Base-by-base conservation (phyloP, 345 rosid genomes). In the Chamaenerion angustifolium region DNA sequence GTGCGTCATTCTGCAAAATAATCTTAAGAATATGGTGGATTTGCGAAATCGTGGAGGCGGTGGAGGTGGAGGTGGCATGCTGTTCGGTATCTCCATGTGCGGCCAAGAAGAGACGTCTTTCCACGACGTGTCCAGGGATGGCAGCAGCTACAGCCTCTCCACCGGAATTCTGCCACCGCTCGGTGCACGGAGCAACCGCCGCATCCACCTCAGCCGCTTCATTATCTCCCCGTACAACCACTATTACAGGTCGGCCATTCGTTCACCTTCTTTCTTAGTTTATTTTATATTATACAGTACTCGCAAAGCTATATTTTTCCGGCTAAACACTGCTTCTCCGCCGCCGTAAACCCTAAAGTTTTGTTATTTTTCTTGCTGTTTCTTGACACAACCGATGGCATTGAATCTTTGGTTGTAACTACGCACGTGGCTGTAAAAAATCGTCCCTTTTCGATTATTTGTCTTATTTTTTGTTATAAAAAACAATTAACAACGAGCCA, bases 91-190 rank as follows among this genome's bases (percentile, higher is more conserved):
- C 17, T 57, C 82, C 4, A 56, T 75, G 0, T 75, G 87, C 44
- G 81, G 82, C 4, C 67, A 80, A 16, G 77, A 84, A 19, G 88
- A 82, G 76, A 3, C 37, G 8, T 31, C 37, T 8, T 42, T 80
- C 1, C 93, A 92, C 60, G 92, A 78, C 67, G 44, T 87, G 10
- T 92, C 98, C 0, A 67, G 88, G 63, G 88, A 82, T 10, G 83
- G 87, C 2, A 92, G 98, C 59, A 89, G 80, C 42, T 87, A 84
- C 61, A 92, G 96, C 67, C 82, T 92, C 42, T 58, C 95, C 0
- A 84, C 87, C 25, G 93, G 84, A 6, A 71, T 92, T 41, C 71
- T 92, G 55, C 98, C 98, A 41, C 71, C 96, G 8, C 95, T 92
- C 1, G 98, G 98, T 1, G 95, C 96, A 6, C 73, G 89, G 63